Evolutionary conservation across 139 green algal species (phyloP), one percentile per base, ranked within the genome.

Genomic region (Tetradesmus lagerheimii): DNA sequence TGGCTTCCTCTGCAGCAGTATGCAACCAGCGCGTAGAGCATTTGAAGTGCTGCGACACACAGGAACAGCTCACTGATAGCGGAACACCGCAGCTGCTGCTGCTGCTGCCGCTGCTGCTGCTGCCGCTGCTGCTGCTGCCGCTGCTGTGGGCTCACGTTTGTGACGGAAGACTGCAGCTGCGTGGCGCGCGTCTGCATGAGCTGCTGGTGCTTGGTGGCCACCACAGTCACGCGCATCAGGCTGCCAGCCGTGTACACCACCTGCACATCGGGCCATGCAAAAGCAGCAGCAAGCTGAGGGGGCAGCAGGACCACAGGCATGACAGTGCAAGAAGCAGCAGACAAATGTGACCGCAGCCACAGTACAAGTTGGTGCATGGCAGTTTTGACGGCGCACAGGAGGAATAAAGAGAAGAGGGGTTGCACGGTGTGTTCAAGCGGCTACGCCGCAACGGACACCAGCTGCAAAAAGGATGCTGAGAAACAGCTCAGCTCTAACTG

Each of bases 201-300:
- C 85, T 89, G 83, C 83, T 83, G 66, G 45, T 89, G 45, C 82
- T 94, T 94, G 41, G 76, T 85, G 23, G 89, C 91, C 8, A 82
- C 53, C n/a, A 92, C 89, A 50, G 90, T 89, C 80, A 94, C 91
- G 2, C 91, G 89, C 81, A 94, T 53, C 41, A 94, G 74, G 0
- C 77, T 57, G 1, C 91, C 91, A 12, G 81, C 35, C 27, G 86
- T 89, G 86, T 89, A 94, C 74, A 92, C 89, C 43, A 94, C 87
- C 90, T 93, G 85, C 29, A 53, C 15, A 25, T 35, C 31, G 15
- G 20, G 45, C 31, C 41, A 45, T 12, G 64, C 64, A 45, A 39
- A 43, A 12, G 16, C 4, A 27, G 35, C 57, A 76, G 18, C 16
- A 23, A 34, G 39, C 39, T 34, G 37, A 57, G 27, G 15, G 12